A percentile compares a stretch with the other conserved stretches of the same genome.
phyloP scores from a whole-genome alignment of 805 yeast species.

The Nakazawaea ishiwadae region DNA sequence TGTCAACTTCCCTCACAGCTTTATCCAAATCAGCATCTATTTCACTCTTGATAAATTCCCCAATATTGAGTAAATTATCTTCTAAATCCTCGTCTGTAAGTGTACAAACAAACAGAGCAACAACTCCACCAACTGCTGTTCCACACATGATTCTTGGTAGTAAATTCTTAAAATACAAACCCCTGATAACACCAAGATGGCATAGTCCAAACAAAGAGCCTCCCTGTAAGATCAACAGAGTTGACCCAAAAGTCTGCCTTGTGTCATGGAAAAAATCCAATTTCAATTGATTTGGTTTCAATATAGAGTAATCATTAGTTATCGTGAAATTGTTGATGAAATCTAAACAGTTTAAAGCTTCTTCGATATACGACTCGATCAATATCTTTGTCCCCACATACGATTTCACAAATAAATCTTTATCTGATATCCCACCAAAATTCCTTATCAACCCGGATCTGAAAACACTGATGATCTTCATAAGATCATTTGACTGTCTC shows the following conservation, averaged over 20 bases:
- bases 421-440: slow-evolving; percentile 85
- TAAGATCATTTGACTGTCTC: slow-evolving; percentile 51
- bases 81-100: slow-evolving; percentile 61
- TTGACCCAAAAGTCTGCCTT: slow-evolving; percentile 81
- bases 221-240: slow-evolving; percentile 89
- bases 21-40: slow-evolving; percentile 20
- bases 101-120: slow-evolving; percentile 81
- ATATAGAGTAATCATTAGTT: slow-evolving; percentile 26
- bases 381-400: slow-evolving; percentile 84
- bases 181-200: slow-evolving; percentile 88
- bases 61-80: slow-evolving; percentile 26
- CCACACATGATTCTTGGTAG: slow-evolving; percentile 88
- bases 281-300: slow-evolving; percentile 52
- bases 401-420: slow-evolving; percentile 72
- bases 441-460: slow-evolving; percentile 84
- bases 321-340: slow-evolving; percentile 44
- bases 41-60: slow-evolving; percentile 15
- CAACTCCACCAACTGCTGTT: slow-evolving; percentile 89
- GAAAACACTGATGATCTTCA: slow-evolving; percentile 56
- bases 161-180: slow-evolving; percentile 67
- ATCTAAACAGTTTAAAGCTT: slow-evolving; percentile 64
- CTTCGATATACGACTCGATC: slow-evolving; percentile 82
- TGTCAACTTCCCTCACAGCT: slow-evolving; percentile 29
- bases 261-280: slow-evolving; percentile 81
- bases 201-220: slow-evolving; percentile 93